Percentiles rank a stretch among this genome's conserved stretches.
Conservation (phyloP, 2,329 filamentous ascomycete genomes). For the Aspergillus candidus region DNA sequence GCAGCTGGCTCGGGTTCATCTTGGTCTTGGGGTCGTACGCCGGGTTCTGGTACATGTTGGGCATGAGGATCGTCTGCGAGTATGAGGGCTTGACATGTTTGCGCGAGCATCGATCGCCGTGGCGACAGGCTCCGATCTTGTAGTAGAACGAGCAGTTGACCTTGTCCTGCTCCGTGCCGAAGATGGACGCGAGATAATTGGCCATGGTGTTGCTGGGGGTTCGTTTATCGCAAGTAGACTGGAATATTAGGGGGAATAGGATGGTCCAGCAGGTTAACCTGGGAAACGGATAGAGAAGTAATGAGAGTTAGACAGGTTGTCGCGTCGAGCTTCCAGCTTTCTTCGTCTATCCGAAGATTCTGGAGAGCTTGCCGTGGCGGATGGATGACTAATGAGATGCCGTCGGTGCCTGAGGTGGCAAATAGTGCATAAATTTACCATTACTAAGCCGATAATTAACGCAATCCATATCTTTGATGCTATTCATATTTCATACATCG, state of each 20-base stretch:
- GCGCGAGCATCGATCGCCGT: constrained; percentile 94
- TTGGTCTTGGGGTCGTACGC: constrained; percentile 94
- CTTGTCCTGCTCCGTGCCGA: constrained; percentile 99
- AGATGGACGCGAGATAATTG: constrained; percentile 98
- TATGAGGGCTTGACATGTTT: constrained; percentile 99
- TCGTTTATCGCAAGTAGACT: not conserved
- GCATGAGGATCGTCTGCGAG: constrained; percentile 93
- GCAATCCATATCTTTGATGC: too few relatives aligned
- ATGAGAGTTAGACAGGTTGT: too few relatives aligned
- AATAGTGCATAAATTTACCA: not conserved
- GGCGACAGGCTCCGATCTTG: constrained; percentile 98
- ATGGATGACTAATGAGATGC: constrained; percentile 23
- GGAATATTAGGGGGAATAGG: not conserved
- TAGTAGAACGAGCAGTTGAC: constrained; percentile 99
- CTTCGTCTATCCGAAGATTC: constrained; percentile 23
- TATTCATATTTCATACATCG: too few relatives aligned
- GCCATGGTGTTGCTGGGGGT: constrained; percentile 59
- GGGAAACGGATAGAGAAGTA: constrained; percentile 1
- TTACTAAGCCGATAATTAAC: too few relatives aligned
- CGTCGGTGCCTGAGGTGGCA: constrained; percentile 14
- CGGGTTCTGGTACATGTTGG: constrained; percentile 98
- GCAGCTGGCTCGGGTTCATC: constrained; percentile 92
- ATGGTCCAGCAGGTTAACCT: not conserved
- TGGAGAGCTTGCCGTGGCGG: constrained; percentile 26
- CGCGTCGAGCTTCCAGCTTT: too few relatives aligned